phyloP scores from a whole-genome alignment of 352 stramenopile species.

The Saprolegnia parasitica region DNA sequence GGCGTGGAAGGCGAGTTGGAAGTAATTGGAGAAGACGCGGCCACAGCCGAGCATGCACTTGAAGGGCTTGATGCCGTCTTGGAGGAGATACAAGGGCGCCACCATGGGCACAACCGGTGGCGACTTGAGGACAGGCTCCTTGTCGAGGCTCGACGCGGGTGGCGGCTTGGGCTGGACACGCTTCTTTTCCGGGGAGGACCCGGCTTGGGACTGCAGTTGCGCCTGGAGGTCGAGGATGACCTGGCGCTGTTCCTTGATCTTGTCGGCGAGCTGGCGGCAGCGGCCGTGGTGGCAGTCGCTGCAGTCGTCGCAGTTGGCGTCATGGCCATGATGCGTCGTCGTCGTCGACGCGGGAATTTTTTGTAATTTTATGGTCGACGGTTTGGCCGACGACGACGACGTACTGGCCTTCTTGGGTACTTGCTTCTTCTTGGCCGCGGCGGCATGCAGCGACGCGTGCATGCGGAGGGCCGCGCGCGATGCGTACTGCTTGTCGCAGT shows the following conservation, averaged over 20 bases:
- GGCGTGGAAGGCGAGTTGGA: slow-evolving; percentile 62
- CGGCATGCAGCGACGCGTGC: slow-evolving; percentile 40
- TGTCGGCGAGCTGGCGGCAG: slow-evolving; percentile 16
- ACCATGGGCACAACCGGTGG: slow-evolving; percentile 26
- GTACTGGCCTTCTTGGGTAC: slow-evolving; percentile 4
- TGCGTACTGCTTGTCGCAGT: slow-evolving; percentile 39
- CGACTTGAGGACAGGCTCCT: background rate
- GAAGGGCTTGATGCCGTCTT: slow-evolving; percentile 60
- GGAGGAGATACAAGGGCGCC: slow-evolving; percentile 48
- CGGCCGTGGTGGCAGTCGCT: slow-evolving; percentile 8
- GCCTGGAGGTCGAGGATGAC: slow-evolving; percentile 26
- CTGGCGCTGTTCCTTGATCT: slow-evolving; percentile 26
- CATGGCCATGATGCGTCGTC: slow-evolving; percentile 30
- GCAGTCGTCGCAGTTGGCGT: slow-evolving; percentile 9
- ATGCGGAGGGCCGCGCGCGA: slow-evolving; percentile 60
- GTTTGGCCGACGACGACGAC: background rate
- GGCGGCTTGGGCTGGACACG: slow-evolving; percentile 13
- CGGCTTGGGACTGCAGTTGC: background rate
- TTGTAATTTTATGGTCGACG: slow-evolving; percentile 34
- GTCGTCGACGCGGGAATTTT: slow-evolving; percentile 43
- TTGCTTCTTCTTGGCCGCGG: slow-evolving; percentile 17
- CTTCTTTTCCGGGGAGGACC: slow-evolving; percentile 4
- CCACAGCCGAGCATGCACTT: slow-evolving; percentile 51
- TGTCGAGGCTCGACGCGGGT: background rate
- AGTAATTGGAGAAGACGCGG: slow-evolving; percentile 54